phyloP scores from a whole-genome alignment of 2,329 filamentous ascomycete genomes.

The Microsporum canis region DNA sequence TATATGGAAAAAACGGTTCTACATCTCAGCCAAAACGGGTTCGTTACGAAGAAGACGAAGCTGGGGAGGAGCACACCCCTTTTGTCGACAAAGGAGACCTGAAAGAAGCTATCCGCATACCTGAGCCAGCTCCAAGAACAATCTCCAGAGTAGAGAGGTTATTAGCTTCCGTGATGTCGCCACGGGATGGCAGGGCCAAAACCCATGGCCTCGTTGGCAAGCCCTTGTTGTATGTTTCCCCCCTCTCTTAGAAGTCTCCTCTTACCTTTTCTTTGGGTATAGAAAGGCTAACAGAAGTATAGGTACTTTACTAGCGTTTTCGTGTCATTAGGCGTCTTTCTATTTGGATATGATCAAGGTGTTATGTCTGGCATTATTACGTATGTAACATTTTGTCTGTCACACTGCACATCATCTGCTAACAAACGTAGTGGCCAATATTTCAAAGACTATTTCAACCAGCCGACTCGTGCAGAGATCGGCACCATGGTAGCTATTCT shows the following conservation, averaged over 20 bases:
- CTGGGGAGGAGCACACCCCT: conserved; percentile 29
- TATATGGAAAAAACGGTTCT: conserved; percentile 34
- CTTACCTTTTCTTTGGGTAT: background rate
- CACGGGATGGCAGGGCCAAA: conserved; percentile 54
- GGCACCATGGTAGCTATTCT: conserved; percentile 97
- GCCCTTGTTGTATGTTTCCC: conserved; percentile 64
- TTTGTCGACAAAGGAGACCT: conserved; percentile 15
- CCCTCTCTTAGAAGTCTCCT: conserved; percentile 17
- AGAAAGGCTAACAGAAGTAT: conserved; percentile 5
- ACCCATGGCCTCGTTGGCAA: conserved; percentile 92
- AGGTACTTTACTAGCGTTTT: conserved; percentile 91
- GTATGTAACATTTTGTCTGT: conserved; percentile 29
- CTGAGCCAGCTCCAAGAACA: conserved; percentile 51
- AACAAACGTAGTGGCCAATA: conserved; percentile 49
- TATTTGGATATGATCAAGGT: conserved; percentile 55
- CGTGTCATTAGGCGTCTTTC: conserved; percentile 52
- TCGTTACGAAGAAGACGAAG: conserved; percentile 48
- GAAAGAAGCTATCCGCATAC: conserved; percentile 55
- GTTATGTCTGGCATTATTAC: conserved; percentile 61
- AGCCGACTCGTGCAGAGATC: conserved; percentile 75
- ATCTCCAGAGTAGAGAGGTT: conserved; percentile 58
- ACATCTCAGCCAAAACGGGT: conserved; percentile 50
- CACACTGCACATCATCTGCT: conserved; percentile 16
- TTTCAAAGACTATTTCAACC: conserved; percentile 85
- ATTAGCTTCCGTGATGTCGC: conserved; percentile 75